phyloP scores from a whole-genome alignment of 1,284 basidiomycete genomes.

The Leccinum huronense region DNA sequence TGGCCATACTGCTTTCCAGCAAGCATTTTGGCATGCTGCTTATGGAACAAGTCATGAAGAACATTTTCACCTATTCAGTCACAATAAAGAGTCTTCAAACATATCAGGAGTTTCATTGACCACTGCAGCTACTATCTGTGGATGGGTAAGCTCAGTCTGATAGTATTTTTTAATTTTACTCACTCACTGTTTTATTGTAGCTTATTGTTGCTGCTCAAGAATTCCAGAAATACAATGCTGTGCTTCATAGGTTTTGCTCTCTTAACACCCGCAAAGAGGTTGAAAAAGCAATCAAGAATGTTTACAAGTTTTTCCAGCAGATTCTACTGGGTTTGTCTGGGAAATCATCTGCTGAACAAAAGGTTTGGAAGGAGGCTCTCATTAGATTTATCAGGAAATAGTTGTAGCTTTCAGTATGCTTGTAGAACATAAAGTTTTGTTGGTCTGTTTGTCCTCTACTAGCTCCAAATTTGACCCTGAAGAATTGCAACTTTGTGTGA shows the following conservation, averaged over 20 bases:
- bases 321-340: background rate
- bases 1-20: background rate
- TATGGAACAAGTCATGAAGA: background rate
- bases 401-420: no score
- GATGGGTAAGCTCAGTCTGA: background rate
- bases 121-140: background rate
- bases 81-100: background rate
- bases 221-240: background rate
- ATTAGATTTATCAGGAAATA: background rate
- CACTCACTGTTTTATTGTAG: background rate
- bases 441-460: no score
- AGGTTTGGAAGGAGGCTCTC: background rate
- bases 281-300: background rate
- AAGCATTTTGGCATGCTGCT: background rate
- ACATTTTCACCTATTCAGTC: background rate
- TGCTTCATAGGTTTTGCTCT: background rate
- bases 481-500: no score
- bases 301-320: background rate
- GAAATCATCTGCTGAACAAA: background rate
- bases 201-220: background rate
- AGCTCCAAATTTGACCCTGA: no score
- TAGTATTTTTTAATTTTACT: background rate
- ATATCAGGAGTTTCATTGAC: background rate
- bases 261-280: background rate
- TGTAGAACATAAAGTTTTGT: no score